Base-by-base conservation (phyloP, 306 rosid genomes). In the Prunus mira region DNA sequence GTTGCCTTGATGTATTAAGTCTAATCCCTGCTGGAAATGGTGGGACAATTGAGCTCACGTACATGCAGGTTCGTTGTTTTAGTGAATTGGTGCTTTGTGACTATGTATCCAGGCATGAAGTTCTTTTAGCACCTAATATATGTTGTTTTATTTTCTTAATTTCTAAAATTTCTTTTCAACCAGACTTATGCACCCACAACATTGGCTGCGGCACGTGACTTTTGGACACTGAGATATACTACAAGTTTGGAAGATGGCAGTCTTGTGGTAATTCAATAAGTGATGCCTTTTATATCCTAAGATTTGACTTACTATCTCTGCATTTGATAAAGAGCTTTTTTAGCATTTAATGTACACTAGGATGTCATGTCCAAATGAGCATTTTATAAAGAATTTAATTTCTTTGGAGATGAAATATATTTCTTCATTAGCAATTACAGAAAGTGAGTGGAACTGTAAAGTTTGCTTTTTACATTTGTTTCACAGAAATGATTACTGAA, bases 141-240 rank as follows among this genome's bases (percentile, higher is more conserved):
- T 41, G 9, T 17, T 71, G 1, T 1, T 3, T 6, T n/a, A 28
- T 11, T 24, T 41, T 51, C 22, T 57, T 78, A 56, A 69, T 58
- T 2, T 34, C 3, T 34, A 3, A 9, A 30, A 68, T 54, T 65
- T 65, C 14, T 18, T 79, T 58, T n/a, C 67, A 28, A 10, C 66
- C 83, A 95, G 98, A 95, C 95, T 6, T 95, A 90, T 78, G 98
- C 98, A 2, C 98, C 98, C 3, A 95, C 98, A 12, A 92, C 98
- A 8, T 76, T 95, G 84, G 98, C 98, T 28, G 97, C 98, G 9
- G 97, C 98, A 18, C 95, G 98, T 3, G 98, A 95, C 86, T 95
- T 90, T 45, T 95, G 97, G 97, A 95, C 95, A 3, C 80, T 95
- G 32, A 85, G 98, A 92, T 95, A 90, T 73, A 90, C 96, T 64